Evolutionary conservation across 2,329 filamentous ascomycete species (phyloP), one percentile per base, ranked within the genome.

Genomic region (Verticillium zaregamsianum): DNA sequence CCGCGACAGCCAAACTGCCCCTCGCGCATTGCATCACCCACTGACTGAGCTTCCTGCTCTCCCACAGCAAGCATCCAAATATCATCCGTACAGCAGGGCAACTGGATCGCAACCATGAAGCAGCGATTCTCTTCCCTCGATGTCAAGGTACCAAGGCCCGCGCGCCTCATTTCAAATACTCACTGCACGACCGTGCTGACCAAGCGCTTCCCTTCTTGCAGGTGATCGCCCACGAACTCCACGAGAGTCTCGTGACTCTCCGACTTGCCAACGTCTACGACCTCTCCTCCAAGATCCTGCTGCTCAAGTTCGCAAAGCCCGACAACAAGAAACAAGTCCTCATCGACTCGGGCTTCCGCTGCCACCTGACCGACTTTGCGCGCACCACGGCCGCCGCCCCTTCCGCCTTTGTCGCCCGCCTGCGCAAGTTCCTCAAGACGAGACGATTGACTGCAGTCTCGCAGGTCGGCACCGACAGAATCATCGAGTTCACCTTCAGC

Each of bases 181-280:
- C 17, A 9, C 33, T 40, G n/a, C 23, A 7, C 15, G n/a, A 20
- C 20, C 25, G 15, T 32, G 54, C 61, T 57, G 66, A 59, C 60
- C 15, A 59, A 55, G 45, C 58, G 66, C 63, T 55, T 23, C 39
- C 54, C 35, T 54, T 35, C 23, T 23, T 59, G 12, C 71, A 96
- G 92, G 92, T 96, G 76, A 96, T 98, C 72, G 90, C 93, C 61
- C 92, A 96, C 74, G 95, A 99, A 84, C 90, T 99, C 65, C 89
- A 92, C 63, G 81, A 85, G 65, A 86, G 84, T 66, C 84, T 99
- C 60, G 86, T 90, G 62, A 86, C 87, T 63, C 83, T 98, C 65
- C 91, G 95, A 66, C 85, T 98, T 58, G 87, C 91, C 65, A 99
- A 99, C 73, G 89, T 97, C 74, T 98, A 99, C 79, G 95, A 99